A percentile compares a stretch with the other conserved stretches of the same genome.
Evolutionary conservation across 768 basidiomycete genomes (phyloP).

Genomic region (Cubamyces sp.): DNA sequence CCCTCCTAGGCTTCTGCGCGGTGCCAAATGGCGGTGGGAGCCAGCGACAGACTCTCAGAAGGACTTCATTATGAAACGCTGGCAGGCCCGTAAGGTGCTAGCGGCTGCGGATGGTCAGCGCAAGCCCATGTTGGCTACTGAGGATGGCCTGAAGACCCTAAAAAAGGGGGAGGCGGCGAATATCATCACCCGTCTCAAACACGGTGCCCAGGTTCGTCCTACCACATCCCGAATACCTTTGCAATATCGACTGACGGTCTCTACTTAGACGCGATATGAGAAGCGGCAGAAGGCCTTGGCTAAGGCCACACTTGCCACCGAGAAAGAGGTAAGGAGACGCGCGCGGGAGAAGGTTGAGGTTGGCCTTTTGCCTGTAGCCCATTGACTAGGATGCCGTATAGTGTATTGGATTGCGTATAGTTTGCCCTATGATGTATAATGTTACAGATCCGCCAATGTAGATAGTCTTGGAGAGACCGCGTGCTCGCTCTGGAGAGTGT

Average conservation of each 20-base stretch:
- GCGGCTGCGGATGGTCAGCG: constrained; percentile 22
- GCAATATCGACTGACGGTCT: constrained; percentile 5
- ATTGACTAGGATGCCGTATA: not conserved
- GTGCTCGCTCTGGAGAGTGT: constrained; percentile 31
- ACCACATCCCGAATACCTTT: not conserved
- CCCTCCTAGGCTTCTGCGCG: constrained; percentile 51
- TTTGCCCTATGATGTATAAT: constrained; percentile 2
- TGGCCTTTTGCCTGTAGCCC: constrained; percentile 51
- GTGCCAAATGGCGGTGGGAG: constrained; percentile 65
- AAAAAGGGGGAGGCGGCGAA: constrained; percentile 83
- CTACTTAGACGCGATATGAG: constrained; percentile 54
- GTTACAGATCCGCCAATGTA: constrained; percentile 2
- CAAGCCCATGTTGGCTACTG: constrained; percentile 27
- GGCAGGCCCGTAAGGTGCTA: constrained; percentile 35
- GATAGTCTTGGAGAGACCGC: constrained; percentile 34
- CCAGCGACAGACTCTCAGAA: constrained; percentile 69
- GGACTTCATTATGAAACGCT: constrained; percentile 56
- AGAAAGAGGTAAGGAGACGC: constrained; percentile 55
- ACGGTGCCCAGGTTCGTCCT: constrained; percentile 67
- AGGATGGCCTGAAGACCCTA: constrained; percentile 45
- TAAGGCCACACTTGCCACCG: constrained; percentile 39
- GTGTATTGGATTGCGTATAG: not conserved
- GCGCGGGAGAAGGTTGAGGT: constrained; percentile 62
- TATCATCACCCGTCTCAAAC: constrained; percentile 75
- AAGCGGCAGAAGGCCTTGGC: constrained; percentile 50